A percentile compares a stretch with the other conserved stretches of the same genome.
Conservation (phyloP, 768 basidiomycete species). For the Serpula lacrymans region DNA sequence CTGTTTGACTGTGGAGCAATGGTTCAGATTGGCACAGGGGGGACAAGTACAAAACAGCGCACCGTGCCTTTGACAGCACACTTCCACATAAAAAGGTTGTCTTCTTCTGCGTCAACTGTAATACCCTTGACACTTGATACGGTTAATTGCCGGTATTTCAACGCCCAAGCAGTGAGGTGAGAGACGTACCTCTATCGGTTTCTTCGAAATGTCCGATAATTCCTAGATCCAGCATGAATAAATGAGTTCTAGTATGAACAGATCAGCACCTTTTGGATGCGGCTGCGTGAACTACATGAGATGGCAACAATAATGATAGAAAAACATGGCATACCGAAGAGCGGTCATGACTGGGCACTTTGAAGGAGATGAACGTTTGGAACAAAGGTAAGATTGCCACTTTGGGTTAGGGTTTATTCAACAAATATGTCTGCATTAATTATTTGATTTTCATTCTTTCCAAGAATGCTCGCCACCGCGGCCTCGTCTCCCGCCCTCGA, state of each 20-base stretch:
- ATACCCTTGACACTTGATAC: constrained; percentile 46
- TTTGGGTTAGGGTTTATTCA: no score
- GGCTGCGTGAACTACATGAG: constrained; percentile 41
- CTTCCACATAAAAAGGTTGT: constrained; percentile 76
- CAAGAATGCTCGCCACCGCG: constrained; percentile 12
- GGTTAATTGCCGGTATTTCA: constrained; percentile 8
- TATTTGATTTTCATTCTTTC: not conserved
- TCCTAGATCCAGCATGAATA: constrained; percentile 45
- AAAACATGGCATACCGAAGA: constrained; percentile 27
- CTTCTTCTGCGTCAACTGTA: constrained; percentile 58
- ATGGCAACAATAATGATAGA: not conserved
- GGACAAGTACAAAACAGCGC: constrained; percentile 20
- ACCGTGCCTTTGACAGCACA: constrained; percentile 75
- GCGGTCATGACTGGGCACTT: constrained; percentile 44
- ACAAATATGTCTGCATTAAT: constrained; percentile 2
- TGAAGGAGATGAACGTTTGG: no score
- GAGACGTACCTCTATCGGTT: constrained; percentile 60
- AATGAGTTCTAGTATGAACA: constrained; percentile 1
- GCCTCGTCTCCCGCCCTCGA: constrained; percentile 21
- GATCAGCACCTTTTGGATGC: constrained; percentile 66
- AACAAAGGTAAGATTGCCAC: no score
- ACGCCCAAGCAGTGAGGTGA: constrained; percentile 9
- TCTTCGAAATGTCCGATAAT: constrained; percentile 54
- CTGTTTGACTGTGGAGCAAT: constrained; percentile 53
- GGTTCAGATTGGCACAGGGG: constrained; percentile 8